Percentiles rank a stretch among this genome's conserved stretches.
phyloP scores from a whole-genome alignment of 371 early-diverging fungal genomes.

The Encephalitozoon intestinalis region DNA sequence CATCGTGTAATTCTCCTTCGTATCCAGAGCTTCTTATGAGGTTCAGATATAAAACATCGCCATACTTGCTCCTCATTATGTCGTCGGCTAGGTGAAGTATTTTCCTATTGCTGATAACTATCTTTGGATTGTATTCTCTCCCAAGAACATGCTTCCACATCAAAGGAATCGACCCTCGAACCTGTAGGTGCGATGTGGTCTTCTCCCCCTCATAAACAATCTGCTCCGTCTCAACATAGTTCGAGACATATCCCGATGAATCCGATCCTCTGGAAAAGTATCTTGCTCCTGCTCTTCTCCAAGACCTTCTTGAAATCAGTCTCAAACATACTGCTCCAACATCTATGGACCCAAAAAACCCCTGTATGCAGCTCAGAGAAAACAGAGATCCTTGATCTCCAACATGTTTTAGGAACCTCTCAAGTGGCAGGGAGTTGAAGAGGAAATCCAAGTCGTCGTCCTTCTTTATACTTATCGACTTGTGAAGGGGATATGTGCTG shows the following conservation, averaged over 20 bases:
- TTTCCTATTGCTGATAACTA: constrained; percentile 26
- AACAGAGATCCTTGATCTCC: background rate
- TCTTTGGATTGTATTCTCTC: constrained; percentile 74
- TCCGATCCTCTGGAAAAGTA: constrained; percentile 87
- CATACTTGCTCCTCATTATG: constrained; percentile 41
- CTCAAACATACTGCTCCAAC: constrained; percentile 7
- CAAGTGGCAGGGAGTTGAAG: constrained; percentile 51
- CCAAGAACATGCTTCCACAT: constrained; percentile 83
- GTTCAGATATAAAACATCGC: constrained; percentile 50
- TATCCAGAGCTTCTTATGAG: constrained; percentile 49
- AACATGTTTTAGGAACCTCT: constrained; percentile 35
- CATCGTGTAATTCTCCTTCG: constrained; percentile 42
- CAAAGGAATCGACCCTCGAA: constrained; percentile 84
- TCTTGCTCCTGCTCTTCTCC: constrained; percentile 85
- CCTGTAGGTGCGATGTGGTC: constrained; percentile 68
- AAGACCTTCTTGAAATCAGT: constrained; percentile 78
- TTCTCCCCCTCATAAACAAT: constrained; percentile 64
- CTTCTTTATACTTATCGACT: background rate
- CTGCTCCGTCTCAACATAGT: constrained; percentile 96
- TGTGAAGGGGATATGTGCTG: constrained; percentile 33
- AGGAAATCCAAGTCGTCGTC: constrained; percentile 53
- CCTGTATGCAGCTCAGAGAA: constrained; percentile 50
- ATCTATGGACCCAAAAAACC: constrained; percentile 43
- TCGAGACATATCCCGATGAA: constrained; percentile 85
- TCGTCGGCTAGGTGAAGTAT: constrained; percentile 39